Conservation (phyloP, 495 filamentous ascomycete species). For the Hapsidospora chrysogenum region DNA sequence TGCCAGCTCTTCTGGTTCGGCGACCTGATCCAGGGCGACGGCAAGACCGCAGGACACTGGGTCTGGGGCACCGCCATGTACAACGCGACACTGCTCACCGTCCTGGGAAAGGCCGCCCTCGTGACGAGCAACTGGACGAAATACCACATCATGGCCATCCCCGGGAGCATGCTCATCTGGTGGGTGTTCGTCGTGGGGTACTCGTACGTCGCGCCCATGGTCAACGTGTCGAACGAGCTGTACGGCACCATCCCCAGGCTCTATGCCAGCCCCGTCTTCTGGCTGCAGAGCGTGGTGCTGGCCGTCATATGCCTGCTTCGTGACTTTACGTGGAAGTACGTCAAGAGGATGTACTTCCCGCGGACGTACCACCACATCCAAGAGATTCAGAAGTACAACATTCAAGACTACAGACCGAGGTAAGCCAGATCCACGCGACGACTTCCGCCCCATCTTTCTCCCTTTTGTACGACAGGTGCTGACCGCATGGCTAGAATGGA, state of each 20-base stretch:
- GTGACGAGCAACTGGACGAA: constrained; percentile 99
- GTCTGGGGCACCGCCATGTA: constrained; percentile 92
- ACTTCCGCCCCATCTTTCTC: neutral
- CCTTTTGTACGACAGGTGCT: constrained; percentile 4
- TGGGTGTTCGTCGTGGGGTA: constrained; percentile 79
- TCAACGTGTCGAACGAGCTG: constrained; percentile 75
- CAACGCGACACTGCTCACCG: constrained; percentile 76
- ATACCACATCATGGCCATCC: constrained; percentile 90
- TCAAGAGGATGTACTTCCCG: constrained; percentile 90
- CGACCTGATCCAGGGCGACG: constrained; percentile 60
- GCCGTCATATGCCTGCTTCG: constrained; percentile 73
- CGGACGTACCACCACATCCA: constrained; percentile 97
- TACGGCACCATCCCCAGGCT: constrained; percentile 65
- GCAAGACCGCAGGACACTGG: constrained; percentile 80
- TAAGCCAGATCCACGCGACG: constrained; percentile 12
- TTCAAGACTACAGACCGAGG: constrained; percentile 93
- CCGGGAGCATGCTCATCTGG: constrained; percentile 85
- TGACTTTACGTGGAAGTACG: constrained; percentile 74
- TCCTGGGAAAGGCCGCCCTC: constrained; percentile 86
- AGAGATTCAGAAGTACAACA: constrained; percentile 99
- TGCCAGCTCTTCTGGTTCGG: constrained; percentile 63
- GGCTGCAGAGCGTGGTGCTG: constrained; percentile 67
- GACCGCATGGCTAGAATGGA: constrained; percentile 73
- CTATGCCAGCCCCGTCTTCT: constrained; percentile 72
- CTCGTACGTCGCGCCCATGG: constrained; percentile 72